Percentiles rank a stretch among this genome's conserved stretches.
These are phyloP conservation scores for Mitragyna speciosa DNA, from an alignment of 257 asterid genomes.

Conservation along the genomic window DNA sequence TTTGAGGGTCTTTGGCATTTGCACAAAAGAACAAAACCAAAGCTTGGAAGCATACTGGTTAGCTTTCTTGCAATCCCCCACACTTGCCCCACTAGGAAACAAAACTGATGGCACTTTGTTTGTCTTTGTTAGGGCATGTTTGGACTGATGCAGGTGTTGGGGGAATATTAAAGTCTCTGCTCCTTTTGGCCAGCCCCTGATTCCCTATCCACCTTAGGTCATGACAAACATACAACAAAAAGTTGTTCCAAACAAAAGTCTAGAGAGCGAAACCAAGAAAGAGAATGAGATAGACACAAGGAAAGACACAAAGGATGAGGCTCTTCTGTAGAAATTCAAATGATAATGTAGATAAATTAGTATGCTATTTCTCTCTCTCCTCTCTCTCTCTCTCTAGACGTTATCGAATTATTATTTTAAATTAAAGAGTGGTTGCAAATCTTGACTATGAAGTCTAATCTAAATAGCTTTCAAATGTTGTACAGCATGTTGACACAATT, in stretches of 20 bases:
- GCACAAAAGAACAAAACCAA: conserved; percentile 23
- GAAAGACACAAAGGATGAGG: conserved; percentile 1
- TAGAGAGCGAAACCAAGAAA: conserved; percentile 16
- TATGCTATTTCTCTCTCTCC: not conserved
- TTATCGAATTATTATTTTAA: not conserved
- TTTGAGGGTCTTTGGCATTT: conserved; percentile 19
- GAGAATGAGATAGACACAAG: conserved; percentile 16
- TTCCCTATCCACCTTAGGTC: conserved; percentile 68
- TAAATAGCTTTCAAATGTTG: not conserved
- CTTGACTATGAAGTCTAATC: not conserved
- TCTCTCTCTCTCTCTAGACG: not conserved
- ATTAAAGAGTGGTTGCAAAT: not conserved
- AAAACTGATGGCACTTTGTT: conserved; percentile 60
- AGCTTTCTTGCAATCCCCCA: conserved; percentile 20
- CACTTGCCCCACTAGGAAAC: conserved; percentile 37
- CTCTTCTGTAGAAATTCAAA: not conserved
- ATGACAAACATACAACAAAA: conserved; percentile 49
- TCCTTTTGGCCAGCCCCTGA: conserved; percentile 48
- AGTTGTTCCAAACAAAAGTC: conserved; percentile 23
- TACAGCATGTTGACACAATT: not conserved
- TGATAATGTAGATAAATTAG: not conserved
- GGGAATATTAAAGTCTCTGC: conserved; percentile 43
- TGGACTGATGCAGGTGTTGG: conserved; percentile 44
- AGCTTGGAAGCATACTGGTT: conserved; percentile 12
- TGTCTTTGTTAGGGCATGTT: conserved; percentile 77